These are phyloP conservation scores for Syncephalis plumigaleata DNA, from an alignment of 371 early-diverging fungal species.

Conservation along the genomic window DNA sequence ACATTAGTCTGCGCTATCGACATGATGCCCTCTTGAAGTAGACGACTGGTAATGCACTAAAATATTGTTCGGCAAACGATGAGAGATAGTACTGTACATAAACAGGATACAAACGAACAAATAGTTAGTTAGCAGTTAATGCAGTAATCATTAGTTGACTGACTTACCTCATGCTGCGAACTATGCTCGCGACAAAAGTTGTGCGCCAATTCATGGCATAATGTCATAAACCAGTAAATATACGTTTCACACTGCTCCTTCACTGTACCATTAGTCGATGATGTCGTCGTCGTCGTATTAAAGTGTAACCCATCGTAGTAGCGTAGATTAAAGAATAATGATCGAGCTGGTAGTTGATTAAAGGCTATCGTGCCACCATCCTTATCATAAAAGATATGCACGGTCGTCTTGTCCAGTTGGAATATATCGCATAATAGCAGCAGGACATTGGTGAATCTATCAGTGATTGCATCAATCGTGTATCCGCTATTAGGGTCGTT, in stretches of 20 bases:
- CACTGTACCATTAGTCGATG: not conserved
- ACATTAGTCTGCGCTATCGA: too few species aligned
- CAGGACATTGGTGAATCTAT: constrained; percentile 32
- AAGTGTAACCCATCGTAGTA: constrained; percentile 57
- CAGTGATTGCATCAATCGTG: constrained; percentile 14
- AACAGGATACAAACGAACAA: too few species aligned
- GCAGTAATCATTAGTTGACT: too few species aligned
- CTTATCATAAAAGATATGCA: constrained; percentile 64
- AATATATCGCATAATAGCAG: constrained; percentile 42
- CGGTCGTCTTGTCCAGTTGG: constrained; percentile 21
- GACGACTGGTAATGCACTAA: constrained; percentile 17
- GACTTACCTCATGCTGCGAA: constrained; percentile 29
- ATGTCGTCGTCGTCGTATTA: constrained; percentile 3
- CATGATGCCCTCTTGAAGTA: too few species aligned
- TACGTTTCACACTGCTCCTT: constrained; percentile 20
- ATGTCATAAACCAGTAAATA: constrained; percentile 75
- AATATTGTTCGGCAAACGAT: constrained; percentile 55
- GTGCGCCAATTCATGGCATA: constrained; percentile 83
- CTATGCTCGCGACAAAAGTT: constrained; percentile 42
- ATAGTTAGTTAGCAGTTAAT: too few species aligned
- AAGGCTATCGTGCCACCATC: constrained; percentile 61
- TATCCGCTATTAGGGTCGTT: not conserved
- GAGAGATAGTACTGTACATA: constrained; percentile 54
- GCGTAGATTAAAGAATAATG: constrained; percentile 71
- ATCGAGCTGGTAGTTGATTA: constrained; percentile 33